A percentile compares a stretch with the other conserved stretches of the same genome.
Evolutionary conservation across 2,329 filamentous ascomycete genomes (phyloP).

Genomic region (Keithomyces neogunnii): DNA sequence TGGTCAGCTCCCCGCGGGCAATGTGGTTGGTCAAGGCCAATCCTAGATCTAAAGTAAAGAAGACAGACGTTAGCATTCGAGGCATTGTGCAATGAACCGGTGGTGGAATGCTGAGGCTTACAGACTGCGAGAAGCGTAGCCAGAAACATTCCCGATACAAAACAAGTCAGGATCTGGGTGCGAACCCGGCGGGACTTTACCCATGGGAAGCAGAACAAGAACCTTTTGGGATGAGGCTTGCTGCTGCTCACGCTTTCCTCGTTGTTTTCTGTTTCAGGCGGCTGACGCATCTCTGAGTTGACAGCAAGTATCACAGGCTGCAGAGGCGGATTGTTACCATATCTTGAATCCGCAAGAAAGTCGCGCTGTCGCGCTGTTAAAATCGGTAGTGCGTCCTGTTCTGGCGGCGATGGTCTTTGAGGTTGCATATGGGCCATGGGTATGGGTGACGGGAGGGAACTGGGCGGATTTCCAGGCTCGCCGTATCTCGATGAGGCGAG

Average conservation of each 20-base stretch:
- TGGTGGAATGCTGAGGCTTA: constrained; percentile 31
- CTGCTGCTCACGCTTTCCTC: neutral
- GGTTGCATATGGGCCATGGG: neutral
- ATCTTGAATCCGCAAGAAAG: neutral
- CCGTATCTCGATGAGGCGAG: constrained; percentile 4
- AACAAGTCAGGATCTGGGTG: constrained; percentile 48
- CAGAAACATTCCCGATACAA: constrained; percentile 58
- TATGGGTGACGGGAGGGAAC: constrained; percentile 7
- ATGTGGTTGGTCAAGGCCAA: constrained; percentile 59
- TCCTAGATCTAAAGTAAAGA: constrained; percentile 51
- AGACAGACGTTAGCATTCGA: too few species aligned
- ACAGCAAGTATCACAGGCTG: neutral
- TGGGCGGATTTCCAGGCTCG: constrained; percentile 4
- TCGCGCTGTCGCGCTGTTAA: neutral
- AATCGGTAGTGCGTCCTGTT: neutral
- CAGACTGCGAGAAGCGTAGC: constrained; percentile 53
- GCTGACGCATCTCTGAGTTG: neutral
- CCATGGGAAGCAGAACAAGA: constrained; percentile 48
- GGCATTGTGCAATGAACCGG: too few species aligned
- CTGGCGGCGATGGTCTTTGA: neutral
- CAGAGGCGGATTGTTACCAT: neutral
- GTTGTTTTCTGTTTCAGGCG: neutral
- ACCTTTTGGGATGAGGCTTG: constrained; percentile 23
- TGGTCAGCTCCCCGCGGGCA: constrained; percentile 63
- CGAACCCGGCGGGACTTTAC: constrained; percentile 45